A percentile compares a stretch with the other conserved stretches of the same genome.
These are phyloP conservation scores for Serendipita vermifera DNA, from an alignment of 768 basidiomycete species.

Conservation along the genomic window DNA sequence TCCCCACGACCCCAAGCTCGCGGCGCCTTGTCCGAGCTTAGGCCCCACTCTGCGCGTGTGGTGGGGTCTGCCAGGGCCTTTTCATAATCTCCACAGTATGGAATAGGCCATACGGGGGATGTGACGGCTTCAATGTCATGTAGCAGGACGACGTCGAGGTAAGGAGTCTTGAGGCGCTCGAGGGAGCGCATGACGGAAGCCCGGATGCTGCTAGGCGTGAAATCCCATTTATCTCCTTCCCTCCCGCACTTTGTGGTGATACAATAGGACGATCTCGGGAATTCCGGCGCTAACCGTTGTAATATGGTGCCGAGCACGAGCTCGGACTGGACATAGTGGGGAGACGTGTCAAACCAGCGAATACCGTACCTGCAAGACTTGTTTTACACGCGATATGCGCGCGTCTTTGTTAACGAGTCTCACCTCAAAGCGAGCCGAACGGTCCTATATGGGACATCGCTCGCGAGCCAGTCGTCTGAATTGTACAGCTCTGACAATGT, in stretches of 20 bases:
- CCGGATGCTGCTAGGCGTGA: constrained; percentile 51
- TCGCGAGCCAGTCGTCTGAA: constrained; percentile 40
- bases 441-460: constrained; percentile 47
- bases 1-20: constrained; percentile 49
- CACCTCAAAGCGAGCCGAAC: constrained; percentile 68
- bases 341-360: constrained; percentile 66
- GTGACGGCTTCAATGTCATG: constrained; percentile 78
- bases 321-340: constrained; percentile 72
- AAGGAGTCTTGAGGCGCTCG: constrained; percentile 54
- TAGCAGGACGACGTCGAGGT: constrained; percentile 68
- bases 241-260: constrained; percentile 81
- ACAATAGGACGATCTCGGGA: constrained; percentile 65
- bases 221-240: constrained; percentile 64
- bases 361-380: constrained; percentile 57
- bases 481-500: constrained; percentile 57
- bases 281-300: constrained; percentile 42
- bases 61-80: constrained; percentile 31
- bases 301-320: constrained; percentile 57
- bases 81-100: constrained; percentile 40
- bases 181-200: constrained; percentile 55
- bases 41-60: constrained; percentile 50
- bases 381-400: too few species aligned
- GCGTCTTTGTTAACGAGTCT: constrained; percentile 12
- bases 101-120: constrained; percentile 35
- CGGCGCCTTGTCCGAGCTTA: constrained; percentile 38